Evolutionary conservation across 306 rosid genomes (phyloP).

Genomic region (Dryas drummondii): DNA sequence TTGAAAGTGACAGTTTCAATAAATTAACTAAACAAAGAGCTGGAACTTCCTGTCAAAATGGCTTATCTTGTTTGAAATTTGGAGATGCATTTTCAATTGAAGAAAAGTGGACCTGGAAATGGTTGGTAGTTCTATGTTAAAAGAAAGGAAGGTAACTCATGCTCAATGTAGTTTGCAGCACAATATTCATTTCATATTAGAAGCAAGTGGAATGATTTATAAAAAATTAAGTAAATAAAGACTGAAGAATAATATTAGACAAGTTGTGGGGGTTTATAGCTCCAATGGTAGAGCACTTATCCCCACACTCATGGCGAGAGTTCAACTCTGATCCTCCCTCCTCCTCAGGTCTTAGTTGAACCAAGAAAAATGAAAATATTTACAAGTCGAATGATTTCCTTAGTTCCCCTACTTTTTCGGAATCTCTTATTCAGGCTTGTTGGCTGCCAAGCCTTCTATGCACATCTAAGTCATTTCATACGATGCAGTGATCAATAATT

Average conservation of each 20-base stretch:
- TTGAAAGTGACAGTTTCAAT: conserved; percentile 6
- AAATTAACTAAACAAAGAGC: neutral
- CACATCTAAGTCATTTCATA: neutral
- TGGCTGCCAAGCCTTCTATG: neutral
- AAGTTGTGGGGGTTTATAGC: too few species aligned
- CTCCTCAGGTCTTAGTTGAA: neutral
- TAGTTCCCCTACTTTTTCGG: neutral
- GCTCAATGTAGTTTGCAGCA: neutral
- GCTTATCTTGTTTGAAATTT: neutral
- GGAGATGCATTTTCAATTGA: conserved; percentile 3
- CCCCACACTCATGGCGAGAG: neutral
- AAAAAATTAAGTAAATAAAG: too few species aligned
- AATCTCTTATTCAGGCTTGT: conserved; percentile 18
- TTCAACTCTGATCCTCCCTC: neutral
- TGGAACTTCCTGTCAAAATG: conserved; percentile 1
- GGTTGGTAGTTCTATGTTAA: neutral
- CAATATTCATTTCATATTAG: neutral
- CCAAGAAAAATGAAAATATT: neutral
- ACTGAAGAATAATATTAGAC: too few species aligned
- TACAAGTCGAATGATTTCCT: neutral
- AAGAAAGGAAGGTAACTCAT: too few species aligned
- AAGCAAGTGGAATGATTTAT: neutral
- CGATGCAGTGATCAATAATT: neutral
- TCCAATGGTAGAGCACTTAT: conserved; percentile 1
- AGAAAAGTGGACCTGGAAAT: neutral